Base-by-base conservation (phyloP, 176 grass and related monocot species). In the Zoysia japonica region DNA sequence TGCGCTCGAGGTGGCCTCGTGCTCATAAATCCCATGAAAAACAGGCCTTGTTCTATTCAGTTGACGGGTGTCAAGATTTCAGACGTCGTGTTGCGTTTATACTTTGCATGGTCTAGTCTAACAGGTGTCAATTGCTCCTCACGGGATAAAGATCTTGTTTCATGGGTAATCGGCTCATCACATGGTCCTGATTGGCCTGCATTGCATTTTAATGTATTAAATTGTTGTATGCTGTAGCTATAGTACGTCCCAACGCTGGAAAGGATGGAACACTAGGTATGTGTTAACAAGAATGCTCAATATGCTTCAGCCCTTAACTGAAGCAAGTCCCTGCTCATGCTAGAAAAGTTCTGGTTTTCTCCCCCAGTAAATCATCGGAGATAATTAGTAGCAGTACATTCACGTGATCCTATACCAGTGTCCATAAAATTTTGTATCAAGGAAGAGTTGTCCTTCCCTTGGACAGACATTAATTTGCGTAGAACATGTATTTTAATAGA, bases 101-200 rank as follows among this genome's bases (percentile, higher is more conserved):
- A 4, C 53, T 84, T 73, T 85, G 68, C 83, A 79, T 85, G 68
- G 43, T 79, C 61, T 64, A 67, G 60, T 28, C 20, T 54, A 41
- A 80, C 72, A 89, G 78, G 87, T 89, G 87, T 81, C 87, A 36
- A 78, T 78, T 78, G 72, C 82, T 77, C 57, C 56, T 65, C 78
- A 51, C 4, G 20, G 70, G 60, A 70, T 28, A 43, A 7, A 11
- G 6, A 61, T 47, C 76, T 39, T 67, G 61, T 71, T 68, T 51
- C 52, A 19, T 47, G 63, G 47, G 19, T 55, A 60, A 55, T 46
- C 40, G n/a, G 76, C 45, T 45, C 54, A 61, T 65, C 82, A 89
- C 83, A 85, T 82, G 87, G 49, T 67, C 67, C 78, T 78, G 67
- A 61, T 72, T 82, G 72, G 60, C 59, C 20, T 40, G 82, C 51